Base-by-base conservation (phyloP, 208 protist genomes). In the Trypanosoma scelopori region DNA sequence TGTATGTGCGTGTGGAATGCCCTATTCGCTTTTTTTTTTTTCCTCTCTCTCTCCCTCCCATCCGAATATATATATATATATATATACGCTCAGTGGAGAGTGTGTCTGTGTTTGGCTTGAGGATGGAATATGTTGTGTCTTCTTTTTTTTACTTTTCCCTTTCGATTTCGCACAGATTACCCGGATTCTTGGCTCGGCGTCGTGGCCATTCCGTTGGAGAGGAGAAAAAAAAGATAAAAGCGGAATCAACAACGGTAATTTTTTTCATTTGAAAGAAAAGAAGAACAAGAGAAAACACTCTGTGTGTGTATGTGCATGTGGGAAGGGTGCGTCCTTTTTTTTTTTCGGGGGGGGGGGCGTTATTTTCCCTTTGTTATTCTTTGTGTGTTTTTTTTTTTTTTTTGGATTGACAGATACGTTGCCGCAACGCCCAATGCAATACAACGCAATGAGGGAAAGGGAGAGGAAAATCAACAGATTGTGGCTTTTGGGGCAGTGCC, bases 111-210 rank as follows among this genome's bases (percentile, higher is more conserved):
- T 25, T 25, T 23, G 13, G 3, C 45, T 18, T 48, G 13, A 12
- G 45, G 3, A 5, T 6, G 32, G 28, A 5, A 25, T 9, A 47
- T n/a, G 2, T 47, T 51, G 27, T 39, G 30, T 62, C 56, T 73
- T 73, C 39, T 59, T 55, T 69, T 65, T 66, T 23, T 42, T 30
- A n/a, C 52, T 70, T 30, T 65, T 47, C 4, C 4, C 11, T 18
- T 37, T 41, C 7, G 60, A 59, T 43, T 60, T 25, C 12, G 25
- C 27, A 41, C 45, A 52, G 45, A 55, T 45, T 57, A 22, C 63
- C n/a, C 23, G 5, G 11, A 13, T 58, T 58, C 2, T 5, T 58
- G 23, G 42, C 30, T 46, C 15, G 7, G 23, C 7, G 5, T 55
- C 47, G 60, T 65, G n/a, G n/a, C n/a, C n/a, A n/a, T n/a, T n/a